Evolutionary conservation across 305 asterid species (phyloP), one percentile per base, ranked within the genome.

Genomic region (Fraxinus sp.): DNA sequence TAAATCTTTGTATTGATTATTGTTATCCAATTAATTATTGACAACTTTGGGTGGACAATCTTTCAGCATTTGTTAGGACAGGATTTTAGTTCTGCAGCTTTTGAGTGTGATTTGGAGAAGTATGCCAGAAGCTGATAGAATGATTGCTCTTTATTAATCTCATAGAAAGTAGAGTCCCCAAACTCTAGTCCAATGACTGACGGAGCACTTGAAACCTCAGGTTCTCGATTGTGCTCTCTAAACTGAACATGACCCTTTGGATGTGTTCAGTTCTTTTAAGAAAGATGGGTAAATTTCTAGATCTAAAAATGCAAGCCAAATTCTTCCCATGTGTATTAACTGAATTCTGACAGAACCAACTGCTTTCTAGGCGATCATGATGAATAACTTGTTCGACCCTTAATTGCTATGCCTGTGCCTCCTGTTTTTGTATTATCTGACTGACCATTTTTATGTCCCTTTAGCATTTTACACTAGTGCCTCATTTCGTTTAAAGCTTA

Each of bases 121-220:
- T 59, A 20, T 20, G 30, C 28, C 30, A 20, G 24, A 0, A 59
- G 30, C 13, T 59, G 30, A 59, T 59, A 20, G 70, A 7, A 0
- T n/a, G 26, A 57, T 57, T 5, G 11, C 64, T 13, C 22, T 18
- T 6, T 57, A 57, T 57, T 57, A 18, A n/a, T 5, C 10, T 57
- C 18, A 18, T n/a, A 2, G 13, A 20, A 7, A 59, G 5, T 59
- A 59, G 70, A 59, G 30, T 26, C 70, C 35, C 59, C 20, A 36
- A 79, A 44, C 72, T 72, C 57, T 18, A 28, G 57, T 80, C 37
- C 37, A 30, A 44, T 16, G 14, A 72, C 55, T 72, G 83, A 72
- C 74, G 3, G 72, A 44, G 73, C 70, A 26, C 72, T 70, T 80
- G 72, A 66, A 10, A 71, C 52, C 78, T 72, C 73, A 72, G 72